phyloP scores from a whole-genome alignment of 345 rosid species.

The Stellera chamaejasme region DNA sequence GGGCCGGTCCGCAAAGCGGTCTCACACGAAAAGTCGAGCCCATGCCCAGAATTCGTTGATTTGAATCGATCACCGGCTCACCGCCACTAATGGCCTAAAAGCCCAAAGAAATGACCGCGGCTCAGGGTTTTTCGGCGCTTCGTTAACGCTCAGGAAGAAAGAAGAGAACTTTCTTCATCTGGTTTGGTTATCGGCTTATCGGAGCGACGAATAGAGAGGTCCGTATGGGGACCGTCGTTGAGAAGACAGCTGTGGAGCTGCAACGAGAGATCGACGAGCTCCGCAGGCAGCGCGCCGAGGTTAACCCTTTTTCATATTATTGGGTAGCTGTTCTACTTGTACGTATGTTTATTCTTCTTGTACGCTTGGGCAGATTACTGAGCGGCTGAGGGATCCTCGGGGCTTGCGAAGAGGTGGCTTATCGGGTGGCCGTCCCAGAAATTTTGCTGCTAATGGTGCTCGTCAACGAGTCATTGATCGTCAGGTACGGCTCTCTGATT shows the following conservation, averaged over 20 bases:
- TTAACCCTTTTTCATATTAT: conserved; percentile 10
- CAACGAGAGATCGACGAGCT: conserved; percentile 83
- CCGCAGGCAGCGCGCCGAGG: conserved; percentile 91
- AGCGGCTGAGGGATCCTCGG: conserved; percentile 89
- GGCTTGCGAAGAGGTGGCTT: conserved; percentile 84
- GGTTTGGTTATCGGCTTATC: no score
- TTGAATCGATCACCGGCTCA: no score
- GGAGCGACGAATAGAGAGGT: neutral
- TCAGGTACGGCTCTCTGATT: conserved; percentile 27
- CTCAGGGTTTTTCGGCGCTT: no score
- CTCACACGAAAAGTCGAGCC: no score
- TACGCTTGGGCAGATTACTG: conserved; percentile 48
- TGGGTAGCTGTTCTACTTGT: neutral
- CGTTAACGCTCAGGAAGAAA: no score
- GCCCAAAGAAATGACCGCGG: no score
- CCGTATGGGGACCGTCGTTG: conserved; percentile 36
- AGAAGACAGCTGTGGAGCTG: conserved; percentile 75
- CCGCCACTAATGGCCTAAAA: no score
- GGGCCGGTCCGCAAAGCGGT: no score
- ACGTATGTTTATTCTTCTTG: neutral
- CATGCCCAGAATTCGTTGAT: no score
- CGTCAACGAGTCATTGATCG: conserved; percentile 58
- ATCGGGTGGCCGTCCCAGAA: conserved; percentile 44
- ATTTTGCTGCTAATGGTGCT: conserved; percentile 45
- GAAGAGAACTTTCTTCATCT: no score